Base-by-base conservation (phyloP, 139 green algal species). In the Picochlorum sp. region DNA sequence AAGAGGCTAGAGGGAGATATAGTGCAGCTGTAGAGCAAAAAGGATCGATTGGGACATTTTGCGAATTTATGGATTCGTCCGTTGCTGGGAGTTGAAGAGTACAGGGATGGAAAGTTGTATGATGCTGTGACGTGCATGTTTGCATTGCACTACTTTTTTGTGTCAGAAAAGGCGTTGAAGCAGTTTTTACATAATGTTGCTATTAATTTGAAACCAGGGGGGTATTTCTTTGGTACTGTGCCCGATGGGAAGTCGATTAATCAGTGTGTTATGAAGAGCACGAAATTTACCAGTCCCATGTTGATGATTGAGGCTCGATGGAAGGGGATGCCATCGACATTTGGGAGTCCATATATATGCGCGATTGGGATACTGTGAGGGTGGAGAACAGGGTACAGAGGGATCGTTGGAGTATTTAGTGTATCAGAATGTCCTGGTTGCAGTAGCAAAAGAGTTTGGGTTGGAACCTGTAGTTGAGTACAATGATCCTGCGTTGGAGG, bases 111-210 rank as follows among this genome's bases (percentile, higher is more conserved):
- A 15, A 16, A 34, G 32, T 28, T 34, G 26, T 95, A 84, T 68
- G 88, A 94, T 52, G 73, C 77, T 0, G 79, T 89, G 20, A 92
- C 89, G 11, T 95, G 86, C 83, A 96, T 96, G 85, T 97, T 97
- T 81, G 89, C 90, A 15, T 73, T 95, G 63, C 90, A 97, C 79
- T 97, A 97, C 78, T 97, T 97, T 71, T 95, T 94, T 65, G 76
- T 81, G 3, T 66, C 26, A 6, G 83, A 95, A 76, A 4, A 37
- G 6, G 62, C 76, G 9, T 66, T 94, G 20, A 67, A 81, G 28
- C 80, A 69, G 49, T 88, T 96, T 67, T 60, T 96, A 57, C 24
- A 68, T 20, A 96, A 94, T 54, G 90, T 92, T 26, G 65, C 79
- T n/a, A 58, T 61, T n/a, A 91, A 91, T 62, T 79, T 96, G 2